Evolutionary conservation across 2,329 filamentous ascomycete species (phyloP).

Genomic region (Neopestalotiopsis rosae): DNA sequence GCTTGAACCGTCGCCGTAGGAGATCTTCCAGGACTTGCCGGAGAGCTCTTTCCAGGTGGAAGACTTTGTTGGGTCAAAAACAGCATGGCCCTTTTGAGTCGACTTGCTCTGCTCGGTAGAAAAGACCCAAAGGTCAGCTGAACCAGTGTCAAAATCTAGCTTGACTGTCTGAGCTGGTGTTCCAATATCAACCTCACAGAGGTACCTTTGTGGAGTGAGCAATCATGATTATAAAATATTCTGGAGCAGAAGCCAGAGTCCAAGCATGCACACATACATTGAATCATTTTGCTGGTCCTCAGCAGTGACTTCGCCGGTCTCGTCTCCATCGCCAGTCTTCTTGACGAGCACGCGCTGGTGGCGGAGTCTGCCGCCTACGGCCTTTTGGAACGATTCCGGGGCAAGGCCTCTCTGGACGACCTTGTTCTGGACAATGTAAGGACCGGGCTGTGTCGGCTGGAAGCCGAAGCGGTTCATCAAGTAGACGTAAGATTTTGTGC

Average conservation of each 20-base stretch:
- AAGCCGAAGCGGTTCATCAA: slow-evolving; percentile 68
- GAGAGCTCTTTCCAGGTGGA: slow-evolving; percentile 58
- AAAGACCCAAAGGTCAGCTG: slow-evolving; percentile 72
- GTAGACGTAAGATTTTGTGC: slow-evolving; percentile 68
- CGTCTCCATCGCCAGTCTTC: slow-evolving; percentile 42
- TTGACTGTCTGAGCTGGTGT: slow-evolving; percentile 66
- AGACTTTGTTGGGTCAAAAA: slow-evolving; percentile 67
- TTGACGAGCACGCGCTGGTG: slow-evolving; percentile 54
- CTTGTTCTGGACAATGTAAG: slow-evolving; percentile 58
- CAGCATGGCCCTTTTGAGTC: slow-evolving; percentile 49
- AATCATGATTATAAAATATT: not conserved
- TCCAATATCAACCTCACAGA: slow-evolving; percentile 68
- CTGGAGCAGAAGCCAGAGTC: not conserved
- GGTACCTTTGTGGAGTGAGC: slow-evolving; percentile 48
- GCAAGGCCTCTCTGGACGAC: slow-evolving; percentile 54
- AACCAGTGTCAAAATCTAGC: slow-evolving; percentile 74
- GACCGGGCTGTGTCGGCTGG: slow-evolving; percentile 65
- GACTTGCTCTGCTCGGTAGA: slow-evolving; percentile 53
- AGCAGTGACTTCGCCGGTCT: slow-evolving; percentile 57
- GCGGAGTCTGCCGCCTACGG: slow-evolving; percentile 53
- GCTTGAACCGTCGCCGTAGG: slow-evolving; percentile 71
- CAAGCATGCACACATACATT: slow-evolving; percentile 30
- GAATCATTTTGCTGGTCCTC: slow-evolving; percentile 72
- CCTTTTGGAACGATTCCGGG: slow-evolving; percentile 43
- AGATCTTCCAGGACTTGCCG: slow-evolving; percentile 66